Conservation (phyloP, 1,284 basidiomycete genomes). For the Ganoderma lingzhi region DNA sequence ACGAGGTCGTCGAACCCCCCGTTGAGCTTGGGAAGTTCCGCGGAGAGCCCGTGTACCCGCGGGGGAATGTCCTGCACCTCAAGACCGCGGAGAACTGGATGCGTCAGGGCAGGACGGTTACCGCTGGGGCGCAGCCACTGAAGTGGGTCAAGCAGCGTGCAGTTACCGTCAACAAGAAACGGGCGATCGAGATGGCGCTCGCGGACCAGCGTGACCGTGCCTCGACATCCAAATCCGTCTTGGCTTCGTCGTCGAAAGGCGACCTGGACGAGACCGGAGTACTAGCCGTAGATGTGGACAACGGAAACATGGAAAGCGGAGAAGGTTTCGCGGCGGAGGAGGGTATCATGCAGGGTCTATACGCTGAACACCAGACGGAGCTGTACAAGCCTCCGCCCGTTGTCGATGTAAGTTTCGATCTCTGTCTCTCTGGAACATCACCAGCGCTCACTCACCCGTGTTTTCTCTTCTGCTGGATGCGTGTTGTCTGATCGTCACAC, state of each 20-base stretch:
- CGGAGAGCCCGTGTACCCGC: slow-evolving; percentile 93
- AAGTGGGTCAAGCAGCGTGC: slow-evolving; percentile 92
- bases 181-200: slow-evolving; percentile 83
- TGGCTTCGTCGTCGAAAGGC: slow-evolving; percentile 26
- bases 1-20: slow-evolving; percentile 88
- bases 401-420: slow-evolving; percentile 66
- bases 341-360: slow-evolving; percentile 88
- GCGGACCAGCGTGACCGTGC: slow-evolving; percentile 44
- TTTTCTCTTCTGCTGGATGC: slow-evolving; percentile 2
- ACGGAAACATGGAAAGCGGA: slow-evolving; percentile 11
- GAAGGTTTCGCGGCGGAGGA: slow-evolving; percentile 51
- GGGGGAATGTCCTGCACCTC: slow-evolving; percentile 82
- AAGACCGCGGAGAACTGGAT: slow-evolving; percentile 97
- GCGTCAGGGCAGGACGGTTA: slow-evolving; percentile 83
- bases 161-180: slow-evolving; percentile 82
- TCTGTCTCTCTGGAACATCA: not conserved
- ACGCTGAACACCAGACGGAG: slow-evolving; percentile 89
- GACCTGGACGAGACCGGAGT: slow-evolving; percentile 38
- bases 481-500: slow-evolving; percentile 3
- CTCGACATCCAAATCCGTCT: slow-evolving; percentile 9
- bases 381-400: slow-evolving; percentile 84
- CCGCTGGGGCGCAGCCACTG: slow-evolving; percentile 82
- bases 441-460: slow-evolving; percentile 5
- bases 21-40: slow-evolving; percentile 91
- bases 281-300: slow-evolving; percentile 15